Evolutionary conservation across 345 rosid species (phyloP).

Genomic region (Clarkia xantiana): DNA sequence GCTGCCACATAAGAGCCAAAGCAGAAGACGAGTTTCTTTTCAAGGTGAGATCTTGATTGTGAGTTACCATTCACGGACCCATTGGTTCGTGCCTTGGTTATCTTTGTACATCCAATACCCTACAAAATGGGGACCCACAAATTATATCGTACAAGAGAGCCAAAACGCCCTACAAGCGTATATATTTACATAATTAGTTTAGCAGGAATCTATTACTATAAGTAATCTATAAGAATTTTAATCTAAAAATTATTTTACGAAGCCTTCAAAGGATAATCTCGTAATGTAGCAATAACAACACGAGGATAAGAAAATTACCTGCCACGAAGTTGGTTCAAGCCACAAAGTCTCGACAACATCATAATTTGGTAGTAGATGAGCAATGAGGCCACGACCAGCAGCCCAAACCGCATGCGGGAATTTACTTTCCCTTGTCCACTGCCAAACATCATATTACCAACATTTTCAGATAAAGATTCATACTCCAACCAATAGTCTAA

Average conservation of each 20-base stretch:
- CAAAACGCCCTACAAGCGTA: no score
- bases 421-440: conserved; percentile 90
- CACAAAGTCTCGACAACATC: conserved; percentile 75
- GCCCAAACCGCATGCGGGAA: conserved; percentile 94
- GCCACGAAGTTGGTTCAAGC: conserved; percentile 92
- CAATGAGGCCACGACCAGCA: conserved; percentile 82
- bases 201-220: no score
- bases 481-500: no score
- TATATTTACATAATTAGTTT: no score
- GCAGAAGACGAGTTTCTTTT: conserved; percentile 90
- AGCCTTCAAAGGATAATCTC: background rate
- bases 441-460: background rate
- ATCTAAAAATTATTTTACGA: background rate
- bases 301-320: conserved; percentile 25
- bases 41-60: conserved; percentile 87
- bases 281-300: background rate
- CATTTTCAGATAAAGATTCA: background rate
- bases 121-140: conserved; percentile 7
- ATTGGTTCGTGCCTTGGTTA: conserved; percentile 53
- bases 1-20: conserved; percentile 83
- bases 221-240: no score
- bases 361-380: conserved; percentile 66
- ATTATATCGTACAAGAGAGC: no score
- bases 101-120: conserved; percentile 95
- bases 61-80: conserved; percentile 51